Base-by-base conservation (phyloP, 139 green algal genomes). In the Chlorella sp. region DNA sequence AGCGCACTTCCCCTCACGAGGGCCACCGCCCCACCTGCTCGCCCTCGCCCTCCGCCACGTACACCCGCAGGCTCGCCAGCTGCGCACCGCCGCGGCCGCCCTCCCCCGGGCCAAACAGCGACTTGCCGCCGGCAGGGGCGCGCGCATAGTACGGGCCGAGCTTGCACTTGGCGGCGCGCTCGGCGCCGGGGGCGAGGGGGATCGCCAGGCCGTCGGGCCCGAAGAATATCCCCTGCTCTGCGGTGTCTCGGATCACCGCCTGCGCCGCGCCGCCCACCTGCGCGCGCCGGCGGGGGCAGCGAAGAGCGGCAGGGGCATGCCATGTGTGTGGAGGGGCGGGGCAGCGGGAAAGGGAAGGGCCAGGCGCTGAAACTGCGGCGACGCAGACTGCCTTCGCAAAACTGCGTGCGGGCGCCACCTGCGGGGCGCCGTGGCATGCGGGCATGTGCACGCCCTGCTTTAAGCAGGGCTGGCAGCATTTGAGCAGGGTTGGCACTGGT, bases 171-270 rank as follows among this genome's bases (percentile, higher is more conserved):
- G 82, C 85, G 5, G 69, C 12, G 7, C 66, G 76, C 48, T 79
- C 68, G 35, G 71, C 50, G 19, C 79, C 79, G 7, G 75, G 55
- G 0, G 50, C 67, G 41, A 95, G 70, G 8, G 82, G 77, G 35
- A 92, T 91, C 19, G 60, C 82, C 38, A 94, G 83, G 1, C 90
- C 90, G 50, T 95, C 91, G 5, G 90, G 75, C 0, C 91, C 91
- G 82, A 95, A 95, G 41, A 75, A 79, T 0, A 88, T 83, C 6
- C 91, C 90, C 8, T 25, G 50, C 17, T 60, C 60, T 9, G 76
- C 73, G 29, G 86, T 80, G 76, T 95, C 90, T 7, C 56, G 40
- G 2, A 92, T 82, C 11, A 95, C 87, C 2, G 89, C 89, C 45
- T 90, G 56, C 0, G 56, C 70, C 7, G 83, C 31, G 2, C 89